A percentile compares a stretch with the other conserved stretches of the same genome.
Evolutionary conservation across 2,329 filamentous ascomycete genomes (phyloP).

Genomic region (Venturia carpophila): DNA sequence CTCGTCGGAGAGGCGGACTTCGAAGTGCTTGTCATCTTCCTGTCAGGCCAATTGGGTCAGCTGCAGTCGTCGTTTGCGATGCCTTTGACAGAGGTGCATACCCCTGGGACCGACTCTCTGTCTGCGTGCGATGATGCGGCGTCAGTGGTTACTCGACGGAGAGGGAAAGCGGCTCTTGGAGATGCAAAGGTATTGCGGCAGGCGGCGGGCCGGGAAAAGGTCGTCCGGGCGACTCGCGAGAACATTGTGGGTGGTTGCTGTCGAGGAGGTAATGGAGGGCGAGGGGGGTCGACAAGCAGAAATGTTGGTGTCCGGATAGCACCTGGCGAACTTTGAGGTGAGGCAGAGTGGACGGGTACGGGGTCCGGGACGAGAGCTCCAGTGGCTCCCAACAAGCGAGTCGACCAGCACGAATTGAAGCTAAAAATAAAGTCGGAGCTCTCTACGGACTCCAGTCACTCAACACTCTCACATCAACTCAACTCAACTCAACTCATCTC

Average conservation of each 20-base stretch:
- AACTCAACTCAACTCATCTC: no score
- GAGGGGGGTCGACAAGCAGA: neutral
- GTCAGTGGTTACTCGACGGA: constrained; percentile 80
- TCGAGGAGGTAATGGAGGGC: neutral
- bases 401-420: no score
- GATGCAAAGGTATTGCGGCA: constrained; percentile 32
- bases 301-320: neutral
- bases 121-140: constrained; percentile 87
- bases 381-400: no score
- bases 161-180: constrained; percentile 24
- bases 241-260: constrained; percentile 26
- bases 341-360: no score
- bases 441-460: no score
- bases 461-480: no score
- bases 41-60: constrained; percentile 31
- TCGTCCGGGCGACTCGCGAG: constrained; percentile 34
- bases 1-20: constrained; percentile 89
- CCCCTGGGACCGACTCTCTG: constrained; percentile 61
- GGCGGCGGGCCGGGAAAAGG: constrained; percentile 33
- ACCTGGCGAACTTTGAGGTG: no score
- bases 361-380: no score
- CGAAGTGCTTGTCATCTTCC: constrained; percentile 92
- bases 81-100: neutral
- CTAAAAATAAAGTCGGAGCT: no score
- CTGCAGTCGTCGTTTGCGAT: neutral